These are phyloP conservation scores for Mortierella claussenii DNA, from an alignment of 192 early-diverging fungal genomes.

Conservation along the genomic window DNA sequence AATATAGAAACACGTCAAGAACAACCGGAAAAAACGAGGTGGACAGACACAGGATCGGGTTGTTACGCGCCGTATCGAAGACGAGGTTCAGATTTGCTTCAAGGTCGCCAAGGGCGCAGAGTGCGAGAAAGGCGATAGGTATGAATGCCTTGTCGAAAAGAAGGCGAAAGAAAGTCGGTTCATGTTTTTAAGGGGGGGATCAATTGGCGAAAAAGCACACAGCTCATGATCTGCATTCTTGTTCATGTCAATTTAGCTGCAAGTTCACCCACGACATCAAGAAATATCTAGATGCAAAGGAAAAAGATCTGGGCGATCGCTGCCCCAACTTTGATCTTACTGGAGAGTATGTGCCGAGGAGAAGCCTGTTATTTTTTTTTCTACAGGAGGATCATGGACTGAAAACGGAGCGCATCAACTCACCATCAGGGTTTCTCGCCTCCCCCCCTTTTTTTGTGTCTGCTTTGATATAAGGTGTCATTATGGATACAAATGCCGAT, in stretches of 20 bases:
- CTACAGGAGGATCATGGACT: too few species aligned
- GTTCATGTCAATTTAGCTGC: constrained; percentile 69
- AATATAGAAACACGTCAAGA: constrained; percentile 44
- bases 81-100: constrained; percentile 43
- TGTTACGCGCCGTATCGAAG: constrained; percentile 46
- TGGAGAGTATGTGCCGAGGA: constrained; percentile 78
- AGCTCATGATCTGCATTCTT: too few species aligned
- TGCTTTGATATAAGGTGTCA: constrained; percentile 54
- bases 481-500: constrained; percentile 75
- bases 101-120: constrained; percentile 34
- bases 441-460: background rate
- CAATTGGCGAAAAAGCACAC: too few species aligned
- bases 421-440: too few species aligned
- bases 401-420: too few species aligned
- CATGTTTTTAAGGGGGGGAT: too few species aligned
- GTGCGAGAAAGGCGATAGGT: constrained; percentile 45
- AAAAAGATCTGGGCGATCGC: constrained; percentile 73
- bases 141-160: too few species aligned
- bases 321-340: constrained; percentile 79
- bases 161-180: too few species aligned
- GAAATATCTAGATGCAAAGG: constrained; percentile 77
- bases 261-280: constrained; percentile 83
- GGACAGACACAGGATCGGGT: constrained; percentile 51
- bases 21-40: constrained; percentile 39
- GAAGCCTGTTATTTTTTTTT: too few species aligned